Evolutionary conservation across 805 yeast species (phyloP), one percentile per base, ranked within the genome.

Genomic region (Nakazawaea pomicola): DNA sequence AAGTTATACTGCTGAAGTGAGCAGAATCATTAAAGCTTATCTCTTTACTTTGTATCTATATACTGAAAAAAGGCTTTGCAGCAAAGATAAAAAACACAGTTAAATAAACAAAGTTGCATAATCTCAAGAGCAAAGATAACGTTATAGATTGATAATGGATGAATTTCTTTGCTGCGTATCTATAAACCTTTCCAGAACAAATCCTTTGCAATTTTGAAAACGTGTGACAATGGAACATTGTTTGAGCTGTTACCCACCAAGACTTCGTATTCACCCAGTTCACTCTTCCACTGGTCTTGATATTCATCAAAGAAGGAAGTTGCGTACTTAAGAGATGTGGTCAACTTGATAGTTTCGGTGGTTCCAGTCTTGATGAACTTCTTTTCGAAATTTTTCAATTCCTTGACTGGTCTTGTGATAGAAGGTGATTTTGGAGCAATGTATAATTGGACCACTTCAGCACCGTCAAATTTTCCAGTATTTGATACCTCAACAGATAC

Each of bases 341-440:
- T 49, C 24, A 77, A 48, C 1, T 49, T 44, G 15, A 69, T 74
- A 1, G 56, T 51, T 40, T 58, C 57, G 8, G 64, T 42, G 47
- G 68, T 71, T 7, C 78, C 78, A 4, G 78, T 61, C 36, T 57
- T 50, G 44, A 79, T 50, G 29, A 46, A 53, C 7, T 73, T 69
- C 57, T 80, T 78, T 14, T 59, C 68, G 52, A 74, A 79, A 20
- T 72, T 81, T 56, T 75, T 78, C 55, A 80, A 64, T 51, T 80
- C 84, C 57, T 78, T 79, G 18, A 65, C 54, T 9, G 84, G 81
- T 52, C 84, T 68, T 38, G 64, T 64, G 30, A 67, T 53, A 11
- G 57, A 41, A 16, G 77, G 68, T 11, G 58, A 50, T 20, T 36
- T 32, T 15, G 41, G 53, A 14, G 50, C 39, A 43, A 79, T 53